Evolutionary conservation across 805 yeast genomes (phyloP), one percentile per base, ranked within the genome.

Genomic region (Saturnispora mendoncae): DNA sequence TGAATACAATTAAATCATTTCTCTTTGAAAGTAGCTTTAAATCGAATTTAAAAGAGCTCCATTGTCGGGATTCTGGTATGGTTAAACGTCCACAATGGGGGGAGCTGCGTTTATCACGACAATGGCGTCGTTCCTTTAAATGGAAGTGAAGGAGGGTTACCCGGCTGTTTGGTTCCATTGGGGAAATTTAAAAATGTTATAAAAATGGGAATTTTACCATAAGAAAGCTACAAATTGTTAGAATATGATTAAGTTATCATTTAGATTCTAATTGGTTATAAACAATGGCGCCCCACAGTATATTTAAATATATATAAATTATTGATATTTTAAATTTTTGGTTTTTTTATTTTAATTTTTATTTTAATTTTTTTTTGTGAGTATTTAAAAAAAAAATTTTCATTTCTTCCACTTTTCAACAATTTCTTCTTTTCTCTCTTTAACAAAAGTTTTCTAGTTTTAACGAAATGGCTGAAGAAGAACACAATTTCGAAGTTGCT

Each of bases 401-500:
- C 35, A 29, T 21, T 30, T 41, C 18, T 30, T 14, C 17, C 18
- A n/a, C 26, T 33, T 39, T 33, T 25, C 21, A 20, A n/a, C 17
- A 10, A 17, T 18, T 24, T 20, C 25, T 20, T 38, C 21, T 40
- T 20, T 30, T 27, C 29, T 13, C 27, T 33, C 28, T 23, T n/a
- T 15, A 24, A 26, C 31, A 28, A 26, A 13, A n/a, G n/a, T n/a
- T n/a, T n/a, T n/a, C n/a, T n/a, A n/a, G n/a, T n/a, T n/a, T n/a
- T 15, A 15, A 29, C 31, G 35, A 26, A 23, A 57, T 57, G 60
- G 55, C 61, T 50, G 66, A 62, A 58, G 65, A 60, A 60, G 65
- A 60, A 54, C 96, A 87, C 80, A 76, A 79, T 71, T 90, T 90
- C 74, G 97, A 88, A 74, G 77, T 88, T 78, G 97, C 84, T 68